Base-by-base conservation (phyloP, 352 stramenopile genomes). In the Globisporangium nunn region DNA sequence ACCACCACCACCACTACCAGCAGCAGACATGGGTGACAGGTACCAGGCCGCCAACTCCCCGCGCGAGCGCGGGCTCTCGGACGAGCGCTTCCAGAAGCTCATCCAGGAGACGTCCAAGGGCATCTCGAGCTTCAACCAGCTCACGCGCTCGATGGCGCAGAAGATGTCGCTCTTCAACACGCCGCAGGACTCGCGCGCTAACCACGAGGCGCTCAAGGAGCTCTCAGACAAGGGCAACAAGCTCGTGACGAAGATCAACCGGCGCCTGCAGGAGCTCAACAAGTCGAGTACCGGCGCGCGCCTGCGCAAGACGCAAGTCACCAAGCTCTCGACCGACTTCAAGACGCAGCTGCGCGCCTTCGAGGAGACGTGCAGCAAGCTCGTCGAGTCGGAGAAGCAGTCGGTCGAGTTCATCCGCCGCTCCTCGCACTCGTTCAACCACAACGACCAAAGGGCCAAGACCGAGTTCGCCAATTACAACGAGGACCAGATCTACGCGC, bases 81-180 rank as follows among this genome's bases (percentile, higher is more conserved):
- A 88, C 54, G 82, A 92, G 31, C 74, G 72, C 55, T 90, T 83
- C 66, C 55, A 59, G 54, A 89, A 89, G 68, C 80, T 92, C 61
- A 76, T 88, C 58, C 66, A 75, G 50, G 82, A 90, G 70, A 92
- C 80, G 18, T 89, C 78, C 56, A 92, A 92, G 60, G 84, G 78
- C 69, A 94, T 94, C 68, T 86, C 80, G 58, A 86, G 68, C 63
- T 91, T 94, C 63, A 91, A 91, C 66, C 81, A 90, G 66, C 70
- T 91, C 61, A 91, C 84, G 58, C 81, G 82, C 43, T 82, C 72
- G 56, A 92, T 94, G 58, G 81, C 84, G 56, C 78, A 91, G 49
- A 94, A 94, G 59, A 88, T 91, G 76, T 91, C 81, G 61, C 71
- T 94, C 14, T 92, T 92, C 62, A 76, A 78, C 46, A 92, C 84